Evolutionary conservation across 352 stramenopile species (phyloP).

Genomic region (Discostella stelligera): DNA sequence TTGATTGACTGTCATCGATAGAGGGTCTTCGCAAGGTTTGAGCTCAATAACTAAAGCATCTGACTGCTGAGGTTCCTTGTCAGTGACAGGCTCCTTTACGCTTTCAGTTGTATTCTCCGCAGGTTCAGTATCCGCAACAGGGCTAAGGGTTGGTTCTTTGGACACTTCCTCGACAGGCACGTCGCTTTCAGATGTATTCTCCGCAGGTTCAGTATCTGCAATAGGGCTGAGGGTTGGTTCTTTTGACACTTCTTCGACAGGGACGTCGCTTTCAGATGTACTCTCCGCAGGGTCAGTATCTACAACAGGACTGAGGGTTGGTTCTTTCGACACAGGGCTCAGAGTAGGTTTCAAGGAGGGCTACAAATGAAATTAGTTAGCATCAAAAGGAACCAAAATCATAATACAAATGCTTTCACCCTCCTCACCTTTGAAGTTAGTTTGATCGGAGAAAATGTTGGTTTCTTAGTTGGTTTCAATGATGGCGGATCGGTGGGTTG

Average conservation of each 20-base stretch:
- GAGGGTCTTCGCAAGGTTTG: conserved; percentile 52
- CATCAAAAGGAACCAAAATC: neutral
- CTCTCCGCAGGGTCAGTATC: neutral
- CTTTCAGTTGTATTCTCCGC: conserved; percentile 10
- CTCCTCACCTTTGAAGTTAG: neutral
- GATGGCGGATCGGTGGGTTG: conserved; percentile 34
- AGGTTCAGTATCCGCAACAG: neutral
- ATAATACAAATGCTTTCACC: neutral
- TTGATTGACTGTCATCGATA: conserved; percentile 62
- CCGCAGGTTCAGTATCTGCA: neutral
- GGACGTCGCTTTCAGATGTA: conserved; percentile 3
- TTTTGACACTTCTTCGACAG: neutral
- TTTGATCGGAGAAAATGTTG: conserved; percentile 18
- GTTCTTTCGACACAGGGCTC: neutral
- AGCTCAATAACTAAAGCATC: conserved; percentile 48
- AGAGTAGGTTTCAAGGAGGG: neutral
- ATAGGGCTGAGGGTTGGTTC: too few species aligned
- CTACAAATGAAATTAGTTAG: neutral
- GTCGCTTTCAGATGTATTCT: conserved; percentile 12
- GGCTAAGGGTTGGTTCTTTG: too few species aligned
- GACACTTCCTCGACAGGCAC: conserved; percentile 4
- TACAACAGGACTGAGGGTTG: neutral
- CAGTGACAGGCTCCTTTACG: neutral
- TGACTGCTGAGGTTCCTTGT: conserved; percentile 17
- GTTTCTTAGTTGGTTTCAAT: conserved; percentile 26